Percentiles rank a stretch among this genome's conserved stretches.
Evolutionary conservation across 108 stramenopile species (phyloP).

Genomic region (Cyclotella kingstonii): DNA sequence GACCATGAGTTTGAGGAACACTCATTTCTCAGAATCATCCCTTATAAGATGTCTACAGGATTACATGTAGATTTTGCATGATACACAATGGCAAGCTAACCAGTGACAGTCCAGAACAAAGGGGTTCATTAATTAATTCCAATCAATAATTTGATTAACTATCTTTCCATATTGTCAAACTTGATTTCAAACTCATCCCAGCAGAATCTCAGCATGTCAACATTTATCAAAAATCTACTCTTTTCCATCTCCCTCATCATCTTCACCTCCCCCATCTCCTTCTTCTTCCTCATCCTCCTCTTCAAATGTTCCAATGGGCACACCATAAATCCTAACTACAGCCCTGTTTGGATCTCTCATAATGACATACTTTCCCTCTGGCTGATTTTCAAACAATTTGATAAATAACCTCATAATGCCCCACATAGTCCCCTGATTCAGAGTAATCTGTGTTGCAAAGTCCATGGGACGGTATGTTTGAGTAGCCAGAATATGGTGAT

Average conservation of each 20-base stretch:
- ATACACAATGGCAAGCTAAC: no score
- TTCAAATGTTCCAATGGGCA: conserved; percentile 90
- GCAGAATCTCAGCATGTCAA: no score
- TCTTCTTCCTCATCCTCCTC: conserved; percentile 83
- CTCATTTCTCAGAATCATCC: no score
- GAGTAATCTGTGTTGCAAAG: conserved; percentile 94
- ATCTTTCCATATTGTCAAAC: no score
- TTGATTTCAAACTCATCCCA: no score
- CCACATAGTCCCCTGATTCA: conserved; percentile 95
- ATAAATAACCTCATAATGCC: conserved; percentile 95
- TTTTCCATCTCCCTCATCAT: conserved; percentile 28
- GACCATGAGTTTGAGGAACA: no score
- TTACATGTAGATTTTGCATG: no score
- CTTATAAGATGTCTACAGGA: no score
- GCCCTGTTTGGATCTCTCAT: conserved; percentile 97
- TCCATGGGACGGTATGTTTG: conserved; percentile 96
- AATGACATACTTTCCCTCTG: conserved; percentile 96
- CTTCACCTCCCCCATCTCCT: conserved; percentile 26
- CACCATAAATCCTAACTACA: conserved; percentile 89
- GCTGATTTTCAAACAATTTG: conserved; percentile 80
- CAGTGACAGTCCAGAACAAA: no score
- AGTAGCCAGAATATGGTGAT: conserved; percentile 92
- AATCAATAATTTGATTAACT: no score
- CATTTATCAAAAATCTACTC: conserved; percentile 7
- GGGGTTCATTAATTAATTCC: no score